Base-by-base conservation (phyloP, 1,284 basidiomycete genomes). In the Ceratobasidium sp. region DNA sequence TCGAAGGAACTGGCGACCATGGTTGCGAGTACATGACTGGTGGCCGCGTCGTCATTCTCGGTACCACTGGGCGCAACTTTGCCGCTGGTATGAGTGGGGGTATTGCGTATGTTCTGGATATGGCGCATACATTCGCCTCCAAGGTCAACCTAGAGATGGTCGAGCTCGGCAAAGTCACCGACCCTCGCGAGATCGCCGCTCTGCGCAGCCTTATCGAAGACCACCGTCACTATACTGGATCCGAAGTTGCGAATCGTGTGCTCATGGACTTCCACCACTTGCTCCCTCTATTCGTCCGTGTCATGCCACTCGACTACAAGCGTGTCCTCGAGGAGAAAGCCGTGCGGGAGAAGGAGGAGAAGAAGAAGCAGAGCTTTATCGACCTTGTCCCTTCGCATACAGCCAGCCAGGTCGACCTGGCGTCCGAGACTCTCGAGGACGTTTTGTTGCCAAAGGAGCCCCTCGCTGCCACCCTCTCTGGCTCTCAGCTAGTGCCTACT, bases 1-100 rank as follows among this genome's bases (percentile, higher is more conserved):
- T 97, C 19, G 96, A 97, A 82, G 96, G 95, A 44, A 93, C 91
- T 47, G 96, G 95, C 78, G 95, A 97, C 81, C 92, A 96, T 84
- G 92, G 90, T 24, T 95, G 93, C 82, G 94, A 96, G 84, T 98
- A 98, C 84, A 98, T 98, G 96, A 98, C 96, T 47, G 96, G 96
- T 76, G 96, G 96, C 71, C 90, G 96, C 60, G 91, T 98, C 74
- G 94, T 97, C 74, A 90, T 97, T 75, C 90, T 98, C 45, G 96
- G 96, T 62, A 89, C 89, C 47, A 95, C 96, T 19, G 96, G 96
- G 19, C 92, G 96, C 77, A 98, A 98, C 87, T 98, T 98, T 81
- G 96, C 96, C 50, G 96, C 96, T 50, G 96, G 96, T 76, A 98
- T 98, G 96, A 96, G 94, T 76, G 96, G 96, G 77, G 96, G 96